Base-by-base conservation (phyloP, 2,329 filamentous ascomycete species). In the Botryotinia narcissicola region DNA sequence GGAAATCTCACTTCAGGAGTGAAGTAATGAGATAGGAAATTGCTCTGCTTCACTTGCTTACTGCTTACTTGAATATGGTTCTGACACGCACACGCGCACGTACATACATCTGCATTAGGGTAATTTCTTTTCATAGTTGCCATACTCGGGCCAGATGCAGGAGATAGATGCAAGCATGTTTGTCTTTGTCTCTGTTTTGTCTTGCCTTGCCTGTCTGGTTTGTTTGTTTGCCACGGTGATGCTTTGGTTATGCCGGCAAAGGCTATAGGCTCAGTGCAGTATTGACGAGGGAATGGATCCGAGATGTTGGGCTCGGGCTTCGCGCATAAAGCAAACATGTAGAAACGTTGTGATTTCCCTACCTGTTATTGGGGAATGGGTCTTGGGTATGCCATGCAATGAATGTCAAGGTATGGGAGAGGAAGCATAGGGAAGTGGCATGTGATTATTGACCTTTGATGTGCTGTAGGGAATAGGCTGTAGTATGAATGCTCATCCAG, bases 21-120 rank as follows among this genome's bases (percentile, higher is more conserved):
- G n/a, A 37, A 42, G 32, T 32, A 12, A 57, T 57, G 66, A 69
- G 25, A 69, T 69, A 4, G 48, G 66, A 57, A 69, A 69, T 57
- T 57, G 35, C 32, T 42, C 40, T 57, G 35, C 66, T 40, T 63
- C 40, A 40, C 12, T 57, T 69, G 22, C n/a, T 69, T 51, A 37
- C 12, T 54, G 29, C 61, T 71, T 37, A 51, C 59, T 70, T 68
- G 40, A 68, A 68, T 72, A 69, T 72, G 40, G 61, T 69, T 69
- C 40, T 72, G 62, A 51, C 51, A 72, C 40, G 51, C 71, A 68
- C 29, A 60, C 51, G 64, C 40, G 32, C 71, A 60, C 44, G 35
- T 42, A 68, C 61, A 72, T 37, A 25, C 12, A 72, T 59, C 62
- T 72, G 71, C 71, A 72, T 48, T 35, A 70, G 54, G 54, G 68